phyloP scores from a whole-genome alignment of 306 rosid genomes.

The Mucuna pruriens region DNA sequence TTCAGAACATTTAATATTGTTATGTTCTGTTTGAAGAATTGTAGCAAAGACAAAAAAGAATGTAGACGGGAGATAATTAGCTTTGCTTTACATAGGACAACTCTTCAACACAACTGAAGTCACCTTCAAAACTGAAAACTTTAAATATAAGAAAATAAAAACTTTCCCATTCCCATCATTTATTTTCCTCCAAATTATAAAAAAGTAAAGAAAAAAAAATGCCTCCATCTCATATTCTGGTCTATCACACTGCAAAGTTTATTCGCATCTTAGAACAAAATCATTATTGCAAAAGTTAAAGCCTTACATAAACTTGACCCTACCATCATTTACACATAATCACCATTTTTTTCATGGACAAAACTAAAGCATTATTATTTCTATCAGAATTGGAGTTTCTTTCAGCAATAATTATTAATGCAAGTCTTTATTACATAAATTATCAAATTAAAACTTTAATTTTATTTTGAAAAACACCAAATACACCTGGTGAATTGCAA shows the following conservation, averaged over 20 bases:
- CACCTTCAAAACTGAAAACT: neutral
- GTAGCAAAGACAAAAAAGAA: neutral
- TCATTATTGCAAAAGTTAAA: neutral
- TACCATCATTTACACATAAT: neutral
- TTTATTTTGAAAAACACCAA: neutral
- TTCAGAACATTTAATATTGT: neutral
- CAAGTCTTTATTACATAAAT: neutral
- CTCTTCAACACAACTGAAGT: neutral
- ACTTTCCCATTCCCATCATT: conserved; percentile 4
- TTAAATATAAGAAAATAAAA: neutral
- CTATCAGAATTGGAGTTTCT: neutral
- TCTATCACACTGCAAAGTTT: neutral
- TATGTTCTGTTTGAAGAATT: neutral
- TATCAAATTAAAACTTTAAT: neutral
- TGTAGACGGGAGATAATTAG: neutral
- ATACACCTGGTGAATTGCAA: neutral
- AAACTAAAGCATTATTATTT: neutral
- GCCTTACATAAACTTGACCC: neutral
- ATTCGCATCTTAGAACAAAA: neutral
- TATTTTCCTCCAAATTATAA: neutral
- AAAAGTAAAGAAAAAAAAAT: neutral
- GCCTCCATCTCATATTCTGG: neutral
- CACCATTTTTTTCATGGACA: neutral
- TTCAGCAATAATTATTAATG: neutral
- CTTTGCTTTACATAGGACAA: neutral